Conservation (phyloP, 331 rosid species). For the Pyrus hybrid region DNA sequence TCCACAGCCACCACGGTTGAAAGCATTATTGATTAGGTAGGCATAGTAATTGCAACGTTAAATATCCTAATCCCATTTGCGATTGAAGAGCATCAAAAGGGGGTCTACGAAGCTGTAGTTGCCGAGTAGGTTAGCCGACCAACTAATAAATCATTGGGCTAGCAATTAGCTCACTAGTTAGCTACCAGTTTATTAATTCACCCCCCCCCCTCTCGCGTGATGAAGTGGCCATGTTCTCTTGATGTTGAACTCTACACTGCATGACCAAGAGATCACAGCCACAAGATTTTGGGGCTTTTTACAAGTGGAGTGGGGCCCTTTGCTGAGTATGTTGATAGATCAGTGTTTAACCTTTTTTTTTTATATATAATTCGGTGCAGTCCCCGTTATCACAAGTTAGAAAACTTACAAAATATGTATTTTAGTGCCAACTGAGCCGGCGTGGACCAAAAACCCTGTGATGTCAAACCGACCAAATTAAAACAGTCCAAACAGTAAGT, state of each 20-base stretch:
- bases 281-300: not conserved
- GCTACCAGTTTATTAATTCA: not conserved
- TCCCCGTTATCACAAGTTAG: not conserved
- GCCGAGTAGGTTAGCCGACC: constrained; percentile 25
- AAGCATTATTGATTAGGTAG: not conserved
- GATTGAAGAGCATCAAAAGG: not conserved
- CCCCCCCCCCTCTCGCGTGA: not conserved
- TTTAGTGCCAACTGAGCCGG: too few relatives aligned
- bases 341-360: not conserved
- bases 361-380: not conserved
- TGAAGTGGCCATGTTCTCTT: not conserved
- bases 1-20: not conserved
- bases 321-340: not conserved
- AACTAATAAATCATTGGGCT: not conserved
- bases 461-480: not conserved
- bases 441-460: too few relatives aligned
- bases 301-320: not conserved
- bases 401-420: not conserved
- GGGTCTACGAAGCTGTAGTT: not conserved
- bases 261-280: not conserved
- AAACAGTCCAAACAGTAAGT: not conserved
- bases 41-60: not conserved
- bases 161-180: not conserved
- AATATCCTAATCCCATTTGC: too few relatives aligned
- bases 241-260: not conserved